Evolutionary conservation across 2,329 filamentous ascomycete species (phyloP).

Genomic region (Colletotrichum sansevieriae): DNA sequence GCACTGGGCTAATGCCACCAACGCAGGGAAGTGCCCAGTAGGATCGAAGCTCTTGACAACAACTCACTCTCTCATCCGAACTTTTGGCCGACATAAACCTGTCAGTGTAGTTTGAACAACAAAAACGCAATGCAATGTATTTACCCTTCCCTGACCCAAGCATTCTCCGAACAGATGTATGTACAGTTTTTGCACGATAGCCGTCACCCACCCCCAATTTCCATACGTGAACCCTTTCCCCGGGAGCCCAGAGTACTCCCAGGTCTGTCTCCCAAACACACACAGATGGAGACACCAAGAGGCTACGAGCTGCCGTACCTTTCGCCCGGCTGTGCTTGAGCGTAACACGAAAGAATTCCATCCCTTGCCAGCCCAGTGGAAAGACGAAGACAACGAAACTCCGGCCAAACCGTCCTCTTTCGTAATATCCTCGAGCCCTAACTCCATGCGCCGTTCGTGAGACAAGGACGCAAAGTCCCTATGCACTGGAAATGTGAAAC

Average conservation of each 20-base stretch:
- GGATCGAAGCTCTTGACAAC: no score
- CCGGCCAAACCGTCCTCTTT: slow-evolving; percentile 53
- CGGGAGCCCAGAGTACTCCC: neutral
- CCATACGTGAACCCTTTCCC: slow-evolving; percentile 18
- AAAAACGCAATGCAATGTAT: slow-evolving; percentile 42
- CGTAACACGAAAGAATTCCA: slow-evolving; percentile 21
- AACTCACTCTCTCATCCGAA: neutral
- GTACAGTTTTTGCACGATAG: slow-evolving; percentile 54
- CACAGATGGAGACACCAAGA: slow-evolving; percentile 9
- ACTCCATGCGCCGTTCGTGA: slow-evolving; percentile 59
- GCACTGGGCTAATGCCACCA: no score
- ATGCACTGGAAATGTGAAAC: slow-evolving; percentile 38
- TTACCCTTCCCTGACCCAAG: slow-evolving; percentile 49
- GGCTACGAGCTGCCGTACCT: slow-evolving; percentile 8
- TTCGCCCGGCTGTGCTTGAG: slow-evolving; percentile 17
- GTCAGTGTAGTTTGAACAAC: slow-evolving; percentile 10
- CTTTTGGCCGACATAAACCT: neutral
- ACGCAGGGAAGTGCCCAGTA: no score
- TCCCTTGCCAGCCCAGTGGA: slow-evolving; percentile 34
- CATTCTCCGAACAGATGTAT: slow-evolving; percentile 56
- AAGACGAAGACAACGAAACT: slow-evolving; percentile 48
- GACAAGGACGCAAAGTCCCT: slow-evolving; percentile 44
- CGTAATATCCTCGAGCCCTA: slow-evolving; percentile 50
- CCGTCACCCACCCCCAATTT: slow-evolving; percentile 9
- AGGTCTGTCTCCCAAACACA: slow-evolving; percentile 16